Evolutionary conservation across 345 rosid genomes (phyloP), one percentile per base, ranked within the genome.

Genomic region (Streptanthus diversifolius): DNA sequence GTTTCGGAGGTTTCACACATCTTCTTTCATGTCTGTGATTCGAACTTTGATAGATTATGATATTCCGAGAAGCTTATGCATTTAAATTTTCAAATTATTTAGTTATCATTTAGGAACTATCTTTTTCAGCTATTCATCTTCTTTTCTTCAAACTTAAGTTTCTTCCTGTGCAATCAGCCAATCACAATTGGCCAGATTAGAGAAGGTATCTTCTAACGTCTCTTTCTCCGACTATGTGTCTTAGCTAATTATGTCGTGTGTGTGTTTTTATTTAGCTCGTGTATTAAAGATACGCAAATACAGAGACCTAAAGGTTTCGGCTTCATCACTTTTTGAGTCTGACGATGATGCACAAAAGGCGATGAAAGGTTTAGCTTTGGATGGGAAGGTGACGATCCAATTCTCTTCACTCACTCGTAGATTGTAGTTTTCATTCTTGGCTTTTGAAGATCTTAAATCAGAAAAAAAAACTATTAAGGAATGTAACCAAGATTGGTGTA

Each of bases 251-350:
- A 37, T 12, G 32, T 52, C 60, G 33, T 53, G 19, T 69, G 27
- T 65, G 37, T 59, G 39, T 30, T n/a, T 54, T 33, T 2, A 14
- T 58, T n/a, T 73, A 91, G 95, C 86, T 47, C 80, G 83, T 63
- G 59, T 45, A 58, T 86, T 21, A 68, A 9, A 36, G 88, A 89
- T 61, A 75, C 83, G 5, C 71, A 35, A 66, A 87, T 87, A 24
- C 77, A 68, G 54, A 86, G 87, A 68, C 87, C 86, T 41, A 86
- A 85, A 82, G 95, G 97, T 37, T 91, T 83, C 18, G 91, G 90
- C 17, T 89, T 87, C 41, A 75, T 91, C 24, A 80, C 84, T 2
- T 91, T 91, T 79, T 68, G 75, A 85, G 52, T 86, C 81, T 0
- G 79, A 83, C 62, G 41, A 29, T 19, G 88, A 87, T 8, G 93